Base-by-base conservation (phyloP, 2,329 filamentous ascomycete genomes). In the Penicillium sp. region DNA sequence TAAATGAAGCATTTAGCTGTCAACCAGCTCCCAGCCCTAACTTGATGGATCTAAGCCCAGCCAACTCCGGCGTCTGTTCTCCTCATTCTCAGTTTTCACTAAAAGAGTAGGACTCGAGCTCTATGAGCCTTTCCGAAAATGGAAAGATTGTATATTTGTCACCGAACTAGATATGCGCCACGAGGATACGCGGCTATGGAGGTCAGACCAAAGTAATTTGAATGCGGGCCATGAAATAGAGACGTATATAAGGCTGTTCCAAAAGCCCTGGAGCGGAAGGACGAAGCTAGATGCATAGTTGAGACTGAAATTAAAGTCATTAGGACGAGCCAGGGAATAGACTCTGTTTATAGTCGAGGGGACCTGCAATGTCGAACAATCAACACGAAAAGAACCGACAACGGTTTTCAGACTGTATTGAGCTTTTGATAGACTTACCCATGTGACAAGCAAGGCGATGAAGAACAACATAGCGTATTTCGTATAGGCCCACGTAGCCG, bases 201-300 rank as follows among this genome's bases (percentile, higher is more conserved):
- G 41, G 34, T 61, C 43, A 15, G 38, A 44, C 59, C 61, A 64
- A 9, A 64, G 49, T 16, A 44, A 45, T 68, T 81, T 81, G 68
- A 85, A 87, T 0, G 87, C 87, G 49, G 82, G 74, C 79, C 85
- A 84, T 6, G 87, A 90, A 1, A 88, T 91, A 11, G 84, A 81
- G 16, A 85, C 75, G 73, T 94, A 95, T 63, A 95, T 91, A 57
- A 89, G 72, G 19, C 87, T 84, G 70, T 95, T 95, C 90, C 90
- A 94, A 67, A 92, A 89, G 0, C 91, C 91, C 70, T 95, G 91
- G 0, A 92, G 80, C 0, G 91, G 90, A 9, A 95, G 80, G 1
- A 94, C 90, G 40, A 91, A 81, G 0, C 88, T 86, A 23, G 88
- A 87, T 62, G 87, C 83, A 62, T 88, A 85, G 65, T 90, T 86